Percentiles rank a stretch among this genome's conserved stretches.
These are phyloP conservation scores for Pelargonium fulgidum DNA, from an alignment of 441 rosid species.

Conservation along the genomic window DNA sequence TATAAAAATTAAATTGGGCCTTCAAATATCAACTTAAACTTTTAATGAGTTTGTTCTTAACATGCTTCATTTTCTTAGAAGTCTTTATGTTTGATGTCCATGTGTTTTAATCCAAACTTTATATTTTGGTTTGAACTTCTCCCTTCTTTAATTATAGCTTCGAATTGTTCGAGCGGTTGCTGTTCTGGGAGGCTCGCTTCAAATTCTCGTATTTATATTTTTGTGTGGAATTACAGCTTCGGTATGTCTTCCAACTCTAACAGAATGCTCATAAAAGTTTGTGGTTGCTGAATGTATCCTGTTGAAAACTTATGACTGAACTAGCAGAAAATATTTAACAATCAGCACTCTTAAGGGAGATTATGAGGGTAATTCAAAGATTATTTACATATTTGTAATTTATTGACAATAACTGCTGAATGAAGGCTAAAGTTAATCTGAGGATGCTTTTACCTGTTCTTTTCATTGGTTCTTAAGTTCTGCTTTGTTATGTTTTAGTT, in stretches of 20 bases:
- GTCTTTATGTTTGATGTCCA: background rate
- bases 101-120: background rate
- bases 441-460: too few relatives aligned
- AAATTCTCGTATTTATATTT: constrained; percentile 27
- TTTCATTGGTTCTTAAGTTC: too few relatives aligned
- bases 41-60: too few relatives aligned
- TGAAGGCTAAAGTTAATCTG: too few relatives aligned
- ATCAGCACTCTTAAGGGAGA: too few relatives aligned
- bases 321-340: too few relatives aligned
- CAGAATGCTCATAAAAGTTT: background rate
- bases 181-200: constrained; percentile 26
- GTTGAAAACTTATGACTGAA: background rate
- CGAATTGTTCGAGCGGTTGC: constrained; percentile 31
- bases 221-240: constrained; percentile 25
- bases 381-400: too few relatives aligned
- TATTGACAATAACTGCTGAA: too few relatives aligned
- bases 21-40: too few relatives aligned
- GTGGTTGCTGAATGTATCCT: background rate
- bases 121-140: background rate
- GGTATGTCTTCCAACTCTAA: constrained; percentile 17
- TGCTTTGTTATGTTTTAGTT: too few relatives aligned
- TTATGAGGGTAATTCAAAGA: too few relatives aligned
- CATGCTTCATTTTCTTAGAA: background rate
- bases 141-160: constrained; percentile 19
- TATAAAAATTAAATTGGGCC: too few relatives aligned